Conservation (phyloP, 2,329 filamentous ascomycete species). For the Cyphellophora europaea region DNA sequence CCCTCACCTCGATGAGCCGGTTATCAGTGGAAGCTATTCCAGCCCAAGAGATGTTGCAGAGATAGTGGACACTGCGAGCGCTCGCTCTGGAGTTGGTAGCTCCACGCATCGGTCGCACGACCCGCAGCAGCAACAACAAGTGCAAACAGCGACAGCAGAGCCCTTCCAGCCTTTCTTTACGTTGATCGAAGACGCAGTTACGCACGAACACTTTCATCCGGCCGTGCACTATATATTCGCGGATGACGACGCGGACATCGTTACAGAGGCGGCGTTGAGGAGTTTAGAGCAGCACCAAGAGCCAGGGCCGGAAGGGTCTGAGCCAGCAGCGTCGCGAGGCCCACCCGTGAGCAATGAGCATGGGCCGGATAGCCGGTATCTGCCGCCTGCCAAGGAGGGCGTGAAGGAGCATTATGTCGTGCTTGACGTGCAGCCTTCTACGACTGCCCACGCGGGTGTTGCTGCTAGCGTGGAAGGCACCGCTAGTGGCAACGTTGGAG, state of each 20-base stretch:
- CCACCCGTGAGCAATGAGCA: constrained; percentile 7
- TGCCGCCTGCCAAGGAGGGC: constrained; percentile 38
- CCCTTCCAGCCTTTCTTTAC: constrained; percentile 76
- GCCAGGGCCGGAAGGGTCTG: background rate
- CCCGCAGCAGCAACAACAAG: background rate
- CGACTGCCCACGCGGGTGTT: constrained; percentile 34
- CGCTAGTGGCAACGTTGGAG: constrained; percentile 33
- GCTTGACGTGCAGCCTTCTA: constrained; percentile 39
- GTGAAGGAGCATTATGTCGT: constrained; percentile 48
- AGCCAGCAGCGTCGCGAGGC: constrained; percentile 1
- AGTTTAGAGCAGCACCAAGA: constrained; percentile 33
- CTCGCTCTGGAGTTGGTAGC: no score
- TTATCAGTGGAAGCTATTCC: constrained; percentile 6
- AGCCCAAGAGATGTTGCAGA: background rate
- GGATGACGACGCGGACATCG: constrained; percentile 74
- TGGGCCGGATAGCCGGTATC: constrained; percentile 12
- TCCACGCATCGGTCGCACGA: no score
- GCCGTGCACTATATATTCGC: constrained; percentile 85
- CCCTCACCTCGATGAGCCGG: constrained; percentile 16
- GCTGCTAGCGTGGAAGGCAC: constrained; percentile 33
- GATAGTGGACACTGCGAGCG: background rate
- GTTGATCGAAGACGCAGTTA: constrained; percentile 67
- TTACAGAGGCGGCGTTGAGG: constrained; percentile 56
- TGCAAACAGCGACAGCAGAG: constrained; percentile 19
- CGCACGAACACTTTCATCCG: constrained; percentile 69